Base-by-base conservation (phyloP, 2,329 filamentous ascomycete species). In the Myriangium duriaei region DNA sequence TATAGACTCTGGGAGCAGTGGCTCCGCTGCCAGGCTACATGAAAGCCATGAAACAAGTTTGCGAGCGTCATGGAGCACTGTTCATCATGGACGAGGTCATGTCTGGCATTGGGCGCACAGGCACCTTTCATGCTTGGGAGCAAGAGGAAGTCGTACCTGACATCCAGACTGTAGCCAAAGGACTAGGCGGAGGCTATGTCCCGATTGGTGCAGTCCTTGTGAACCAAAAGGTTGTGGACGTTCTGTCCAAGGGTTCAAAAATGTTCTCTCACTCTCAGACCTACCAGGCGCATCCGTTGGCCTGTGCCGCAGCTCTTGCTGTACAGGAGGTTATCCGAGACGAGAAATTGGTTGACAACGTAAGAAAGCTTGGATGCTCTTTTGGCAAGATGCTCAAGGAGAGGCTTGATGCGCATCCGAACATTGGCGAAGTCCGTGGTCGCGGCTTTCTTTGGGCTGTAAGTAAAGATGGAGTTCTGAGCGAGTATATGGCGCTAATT, bases 111-210 rank as follows among this genome's bases (percentile, higher is more conserved):
- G 54, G 54, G 2, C 42, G 52, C 6, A 52, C 49, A 0, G 54
- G 55, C 1, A 52, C 48, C 1, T 33, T 51, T 11, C 49, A 52
- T 34, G 55, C 53, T 0, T 58, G 51, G 49, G 34, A 57, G 38
- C 45, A 48, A 9, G 48, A 49, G 21, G 63, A 54, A 1, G 59
- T 69, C 9, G 62, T 65, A 0, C 77, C 77, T 0, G 76, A 82
- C 48, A 62, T 82, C 1, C 67, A 77, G 49, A 72, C 74, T 0
- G 57, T 79, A 2, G 78, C 72, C 0, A 81, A 82, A 50, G 73
- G 72, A 0, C 60, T 82, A 0, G 74, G 69, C 0, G 76, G 67
- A 10, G 78, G 78, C 0, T 79, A 74, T 42, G 62, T 65, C 15
- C 67, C 74, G 0, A 64, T 79, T 5, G 71, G 74, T 0, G 76